Evolutionary conservation across 805 yeast genomes (phyloP), one percentile per base, ranked within the genome.

Genomic region (Candida manassasensis): DNA sequence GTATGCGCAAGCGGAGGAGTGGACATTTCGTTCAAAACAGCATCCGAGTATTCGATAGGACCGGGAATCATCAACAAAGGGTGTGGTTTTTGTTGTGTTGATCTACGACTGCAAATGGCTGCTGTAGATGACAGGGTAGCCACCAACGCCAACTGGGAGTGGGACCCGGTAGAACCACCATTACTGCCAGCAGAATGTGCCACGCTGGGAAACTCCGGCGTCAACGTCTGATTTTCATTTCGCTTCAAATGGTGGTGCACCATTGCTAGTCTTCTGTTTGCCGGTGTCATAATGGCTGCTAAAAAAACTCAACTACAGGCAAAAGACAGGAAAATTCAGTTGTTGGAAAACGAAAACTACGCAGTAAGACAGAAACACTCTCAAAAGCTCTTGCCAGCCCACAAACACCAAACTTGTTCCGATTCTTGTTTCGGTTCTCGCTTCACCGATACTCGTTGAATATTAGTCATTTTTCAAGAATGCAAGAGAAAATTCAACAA

Each of bases 61-160:
- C 40, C 40, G 3, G 40, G 40, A 15, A 37, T 34, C 40, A 37
- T 37, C 11, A 36, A 27, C 10, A 36, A 30, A 19, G 22, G 25
- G 14, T 36, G 38, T 7, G 24, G 22, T 26, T 12, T 13, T 16
- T 36, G 38, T 4, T 19, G 14, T 11, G 24, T 13, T 2, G 7
- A 7, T 21, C 36, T 31, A 28, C 32, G 19, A 6, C 12, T 13
- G 10, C 33, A 28, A 21, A 30, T 15, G 7, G 10, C 16, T 21
- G 11, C 17, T 8, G 26, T 24, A 11, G 27, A 7, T 7, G 22
- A 19, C n/a, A n/a, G n/a, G 10, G 22, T 19, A 7, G 22, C 9
- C 27, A 24, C 8, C 6, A n/a, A 8, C 9, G 27, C 12, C 27
- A 24, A 24, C 7, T 21, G 7, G 7, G 10, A 7, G 7, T 21